phyloP scores from a whole-genome alignment of 2,329 filamentous ascomycete species.

The Cordyceps cateniannulata region DNA sequence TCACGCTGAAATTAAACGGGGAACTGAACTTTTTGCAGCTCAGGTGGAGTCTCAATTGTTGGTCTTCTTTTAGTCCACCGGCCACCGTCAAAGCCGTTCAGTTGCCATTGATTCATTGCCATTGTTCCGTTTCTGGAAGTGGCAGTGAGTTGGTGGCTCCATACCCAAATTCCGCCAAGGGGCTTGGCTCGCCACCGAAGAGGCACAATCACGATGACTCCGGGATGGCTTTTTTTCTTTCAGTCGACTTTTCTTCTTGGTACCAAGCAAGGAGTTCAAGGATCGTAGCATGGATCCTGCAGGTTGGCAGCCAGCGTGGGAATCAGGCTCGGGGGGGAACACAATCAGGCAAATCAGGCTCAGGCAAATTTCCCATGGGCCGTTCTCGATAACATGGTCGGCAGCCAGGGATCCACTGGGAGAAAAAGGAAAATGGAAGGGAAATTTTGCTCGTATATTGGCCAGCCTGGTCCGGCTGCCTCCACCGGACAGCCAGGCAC shows the following conservation, averaged over 20 bases:
- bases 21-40: not conserved
- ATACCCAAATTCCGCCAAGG: not conserved
- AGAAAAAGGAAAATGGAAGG: not conserved
- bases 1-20: not conserved
- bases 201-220: not conserved
- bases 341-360: not conserved
- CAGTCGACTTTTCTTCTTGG: not conserved
- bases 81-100: not conserved
- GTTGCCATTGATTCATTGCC: not conserved
- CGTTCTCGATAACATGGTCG: not conserved
- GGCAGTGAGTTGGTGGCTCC: too few species aligned
- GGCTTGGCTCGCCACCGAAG: not conserved
- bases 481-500: not conserved
- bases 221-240: not conserved
- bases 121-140: not conserved
- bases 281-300: slow-evolving; percentile 3
- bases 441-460: slow-evolving; percentile 10
- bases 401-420: not conserved
- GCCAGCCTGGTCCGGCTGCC: not conserved
- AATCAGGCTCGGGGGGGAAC: not conserved
- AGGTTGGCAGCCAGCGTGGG: not conserved
- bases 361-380: not conserved
- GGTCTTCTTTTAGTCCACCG: not conserved
- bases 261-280: not conserved
- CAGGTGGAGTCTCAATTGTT: not conserved